Evolutionary conservation across 768 basidiomycete species (phyloP).

Genomic region (Amanita pallidorosea): DNA sequence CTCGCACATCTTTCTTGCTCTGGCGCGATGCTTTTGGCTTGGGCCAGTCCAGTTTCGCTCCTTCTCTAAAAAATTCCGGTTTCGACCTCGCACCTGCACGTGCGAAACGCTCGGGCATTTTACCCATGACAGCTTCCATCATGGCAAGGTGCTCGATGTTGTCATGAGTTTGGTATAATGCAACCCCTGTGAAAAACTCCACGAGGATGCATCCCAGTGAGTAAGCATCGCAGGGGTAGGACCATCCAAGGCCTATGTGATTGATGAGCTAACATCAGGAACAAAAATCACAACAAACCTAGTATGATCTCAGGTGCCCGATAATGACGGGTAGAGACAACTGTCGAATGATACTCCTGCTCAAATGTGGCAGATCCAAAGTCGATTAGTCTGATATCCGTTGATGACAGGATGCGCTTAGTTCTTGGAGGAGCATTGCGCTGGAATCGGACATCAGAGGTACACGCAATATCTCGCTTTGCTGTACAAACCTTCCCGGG

Average conservation of each 20-base stretch:
- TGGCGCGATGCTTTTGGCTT: slow-evolving; percentile 80
- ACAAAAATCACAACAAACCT: slow-evolving; percentile 39
- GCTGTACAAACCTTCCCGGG: slow-evolving; percentile 48
- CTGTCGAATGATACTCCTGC: slow-evolving; percentile 95
- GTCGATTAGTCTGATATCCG: slow-evolving; percentile 93
- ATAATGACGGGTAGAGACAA: slow-evolving; percentile 96
- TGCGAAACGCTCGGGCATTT: slow-evolving; percentile 85
- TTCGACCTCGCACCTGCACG: slow-evolving; percentile 68
- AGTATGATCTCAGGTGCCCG: slow-evolving; percentile 98
- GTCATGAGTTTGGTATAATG: slow-evolving; percentile 99
- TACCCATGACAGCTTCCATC: slow-evolving; percentile 99
- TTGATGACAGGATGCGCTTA: slow-evolving; percentile 74
- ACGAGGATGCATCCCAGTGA: slow-evolving; percentile 98
- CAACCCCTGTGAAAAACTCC: slow-evolving; percentile 95
- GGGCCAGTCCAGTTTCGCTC: slow-evolving; percentile 83
- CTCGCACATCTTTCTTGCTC: slow-evolving; percentile 89
- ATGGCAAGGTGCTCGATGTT: slow-evolving; percentile 98
- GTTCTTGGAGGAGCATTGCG: slow-evolving; percentile 54
- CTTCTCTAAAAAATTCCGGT: slow-evolving; percentile 90
- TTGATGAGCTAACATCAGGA: slow-evolving; percentile 8
- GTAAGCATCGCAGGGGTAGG: slow-evolving; percentile 96
- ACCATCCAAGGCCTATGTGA: slow-evolving; percentile 85
- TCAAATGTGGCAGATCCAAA: slow-evolving; percentile 99
- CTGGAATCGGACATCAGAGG: slow-evolving; percentile 21
- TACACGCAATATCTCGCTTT: slow-evolving; percentile 4